Evolutionary conservation across 2,329 filamentous ascomycete genomes (phyloP).

Genomic region (Trichoderma semiorbis): DNA sequence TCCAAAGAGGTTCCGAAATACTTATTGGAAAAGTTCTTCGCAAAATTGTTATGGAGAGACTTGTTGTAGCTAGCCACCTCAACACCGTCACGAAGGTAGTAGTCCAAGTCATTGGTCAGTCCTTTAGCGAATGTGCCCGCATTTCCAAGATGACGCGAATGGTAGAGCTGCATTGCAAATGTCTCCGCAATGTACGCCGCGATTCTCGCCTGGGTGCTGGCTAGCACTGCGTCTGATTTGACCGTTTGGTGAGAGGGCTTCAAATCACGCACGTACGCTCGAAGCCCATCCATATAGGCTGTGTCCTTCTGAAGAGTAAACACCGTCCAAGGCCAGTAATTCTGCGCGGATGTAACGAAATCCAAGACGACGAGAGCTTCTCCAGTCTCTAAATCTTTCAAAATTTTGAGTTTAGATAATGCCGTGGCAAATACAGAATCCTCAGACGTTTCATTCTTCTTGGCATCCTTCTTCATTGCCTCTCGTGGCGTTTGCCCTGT

Average conservation of each 20-base stretch:
- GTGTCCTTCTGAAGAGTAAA: slow-evolving; percentile 72
- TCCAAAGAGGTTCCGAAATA: slow-evolving; percentile 71
- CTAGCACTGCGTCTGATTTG: slow-evolving; percentile 53
- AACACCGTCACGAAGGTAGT: slow-evolving; percentile 75
- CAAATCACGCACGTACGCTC: slow-evolving; percentile 63
- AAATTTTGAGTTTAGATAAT: slow-evolving; percentile 63
- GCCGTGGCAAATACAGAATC: slow-evolving; percentile 72
- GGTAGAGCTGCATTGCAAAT: slow-evolving; percentile 86
- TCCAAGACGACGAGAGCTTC: slow-evolving; percentile 74
- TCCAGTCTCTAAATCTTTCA: slow-evolving; percentile 60
- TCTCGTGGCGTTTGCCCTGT: slow-evolving; percentile 83
- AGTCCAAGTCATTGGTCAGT: slow-evolving; percentile 71
- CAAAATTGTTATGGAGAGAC: slow-evolving; percentile 81
- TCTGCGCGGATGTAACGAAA: slow-evolving; percentile 84
- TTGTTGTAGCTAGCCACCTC: slow-evolving; percentile 79
- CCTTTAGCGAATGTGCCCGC: slow-evolving; percentile 62
- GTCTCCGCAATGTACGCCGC: slow-evolving; percentile 83
- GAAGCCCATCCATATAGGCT: slow-evolving; percentile 67
- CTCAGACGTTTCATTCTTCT: slow-evolving; percentile 46
- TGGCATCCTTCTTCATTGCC: slow-evolving; percentile 56
- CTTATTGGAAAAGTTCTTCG: slow-evolving; percentile 75
- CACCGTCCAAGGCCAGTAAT: slow-evolving; percentile 94
- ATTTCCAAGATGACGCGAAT: slow-evolving; percentile 73
- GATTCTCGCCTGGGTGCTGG: slow-evolving; percentile 64
- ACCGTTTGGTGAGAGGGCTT: slow-evolving; percentile 49